These are phyloP conservation scores for Fusarium neocosmosporiellum DNA, from an alignment of 2,329 filamentous ascomycete genomes.

Conservation along the genomic window DNA sequence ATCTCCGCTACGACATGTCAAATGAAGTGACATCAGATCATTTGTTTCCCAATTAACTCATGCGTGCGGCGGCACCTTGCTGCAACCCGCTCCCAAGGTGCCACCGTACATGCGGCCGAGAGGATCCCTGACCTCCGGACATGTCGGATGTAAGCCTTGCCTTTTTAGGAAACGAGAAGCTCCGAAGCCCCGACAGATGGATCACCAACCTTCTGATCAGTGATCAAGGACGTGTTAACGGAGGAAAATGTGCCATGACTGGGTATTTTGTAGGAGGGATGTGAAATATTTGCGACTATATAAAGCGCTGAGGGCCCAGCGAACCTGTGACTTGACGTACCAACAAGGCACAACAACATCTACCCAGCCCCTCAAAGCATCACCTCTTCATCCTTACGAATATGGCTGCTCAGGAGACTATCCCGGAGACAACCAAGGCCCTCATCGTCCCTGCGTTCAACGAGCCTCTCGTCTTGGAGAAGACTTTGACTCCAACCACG, in stretches of 20 bases:
- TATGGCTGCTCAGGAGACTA: neutral
- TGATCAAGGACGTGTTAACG: too few species aligned
- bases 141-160: constrained; percentile 19
- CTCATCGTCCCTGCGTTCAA: constrained; percentile 29
- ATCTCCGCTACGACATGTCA: neutral
- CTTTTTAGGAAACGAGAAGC: constrained; percentile 13
- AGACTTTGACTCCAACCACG: neutral
- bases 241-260: neutral
- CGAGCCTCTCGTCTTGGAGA: constrained; percentile 10
- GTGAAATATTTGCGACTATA: neutral
- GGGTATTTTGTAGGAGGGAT: neutral
- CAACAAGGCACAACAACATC: neutral
- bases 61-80: neutral
- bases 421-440: neutral
- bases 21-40: neutral
- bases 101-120: neutral
- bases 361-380: neutral
- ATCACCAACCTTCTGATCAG: neutral
- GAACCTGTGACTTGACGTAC: neutral
- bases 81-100: neutral
- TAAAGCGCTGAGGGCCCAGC: neutral
- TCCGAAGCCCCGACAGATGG: constrained; percentile 4
- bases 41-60: neutral
- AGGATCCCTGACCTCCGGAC: neutral
- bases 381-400: neutral